Evolutionary conservation across 306 rosid genomes (phyloP).

Genomic region (Macrotyloma uniflorum): DNA sequence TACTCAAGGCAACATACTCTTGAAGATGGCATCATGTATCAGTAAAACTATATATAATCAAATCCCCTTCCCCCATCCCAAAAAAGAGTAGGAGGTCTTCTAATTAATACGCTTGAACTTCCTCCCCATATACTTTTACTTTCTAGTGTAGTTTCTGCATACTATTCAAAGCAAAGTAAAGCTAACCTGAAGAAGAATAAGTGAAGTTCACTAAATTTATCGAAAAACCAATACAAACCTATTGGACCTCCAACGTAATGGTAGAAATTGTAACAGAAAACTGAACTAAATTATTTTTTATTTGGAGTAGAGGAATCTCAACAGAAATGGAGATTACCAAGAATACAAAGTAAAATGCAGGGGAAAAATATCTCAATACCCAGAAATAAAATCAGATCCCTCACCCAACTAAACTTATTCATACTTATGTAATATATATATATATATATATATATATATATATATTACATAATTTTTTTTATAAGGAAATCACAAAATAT

Average conservation of each 20-base stretch:
- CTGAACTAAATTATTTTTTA: not conserved
- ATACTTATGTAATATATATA: no score
- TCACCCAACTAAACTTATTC: no score
- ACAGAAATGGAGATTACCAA: no score
- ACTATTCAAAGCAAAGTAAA: not conserved
- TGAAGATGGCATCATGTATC: not conserved
- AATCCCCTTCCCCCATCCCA: not conserved
- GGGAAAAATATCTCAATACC: not conserved
- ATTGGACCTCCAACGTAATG: not conserved
- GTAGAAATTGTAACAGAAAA: not conserved
- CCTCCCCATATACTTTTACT: not conserved
- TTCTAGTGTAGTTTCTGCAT: not conserved
- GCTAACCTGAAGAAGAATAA: not conserved
- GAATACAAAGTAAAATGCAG: not conserved
- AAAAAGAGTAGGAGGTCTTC: not conserved
- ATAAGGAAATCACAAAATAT: no score
- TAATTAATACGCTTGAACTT: not conserved
- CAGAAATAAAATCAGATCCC: not conserved
- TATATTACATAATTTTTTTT: no score
- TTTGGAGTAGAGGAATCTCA: no score
- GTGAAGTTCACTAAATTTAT: not conserved
- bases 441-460: no score
- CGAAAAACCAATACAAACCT: not conserved
- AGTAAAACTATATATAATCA: not conserved
- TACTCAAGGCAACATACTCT: not conserved